phyloP scores from a whole-genome alignment of 1,284 basidiomycete species.

The Heterobasidion parviporum region DNA sequence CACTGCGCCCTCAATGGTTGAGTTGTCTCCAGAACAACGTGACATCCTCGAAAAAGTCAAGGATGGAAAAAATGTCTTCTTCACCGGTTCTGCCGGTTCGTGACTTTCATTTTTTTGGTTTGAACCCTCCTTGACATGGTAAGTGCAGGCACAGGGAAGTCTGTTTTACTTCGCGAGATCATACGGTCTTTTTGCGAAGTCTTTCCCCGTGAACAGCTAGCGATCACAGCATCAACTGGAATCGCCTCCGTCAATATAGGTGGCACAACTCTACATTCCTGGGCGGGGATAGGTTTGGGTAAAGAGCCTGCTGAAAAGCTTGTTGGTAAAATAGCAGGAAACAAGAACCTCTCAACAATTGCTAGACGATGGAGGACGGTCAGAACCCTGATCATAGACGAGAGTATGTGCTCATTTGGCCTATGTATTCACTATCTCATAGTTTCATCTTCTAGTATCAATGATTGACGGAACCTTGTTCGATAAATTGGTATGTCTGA shows the following conservation, averaged over 20 bases:
- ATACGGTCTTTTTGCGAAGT: slow-evolving; percentile 39
- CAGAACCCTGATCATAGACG: slow-evolving; percentile 61
- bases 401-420: slow-evolving; percentile 31
- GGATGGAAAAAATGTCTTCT: slow-evolving; percentile 63
- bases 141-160: slow-evolving; percentile 83
- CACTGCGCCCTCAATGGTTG: slow-evolving; percentile 3
- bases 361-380: slow-evolving; percentile 41
- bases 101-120: background rate
- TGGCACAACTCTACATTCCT: slow-evolving; percentile 90
- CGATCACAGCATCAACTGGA: slow-evolving; percentile 68
- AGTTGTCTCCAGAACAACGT: slow-evolving; percentile 46
- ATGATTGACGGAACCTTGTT: slow-evolving; percentile 54
- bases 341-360: slow-evolving; percentile 11
- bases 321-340: slow-evolving; percentile 51
- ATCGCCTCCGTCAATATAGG: slow-evolving; percentile 95
- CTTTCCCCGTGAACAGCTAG: slow-evolving; percentile 21
- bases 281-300: slow-evolving; percentile 85
- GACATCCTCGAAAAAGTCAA: slow-evolving; percentile 47
- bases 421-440: background rate
- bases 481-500: slow-evolving; percentile 50
- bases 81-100: slow-evolving; percentile 71
- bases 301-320: slow-evolving; percentile 60
- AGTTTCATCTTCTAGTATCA: slow-evolving; percentile 30
- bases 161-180: slow-evolving; percentile 86
- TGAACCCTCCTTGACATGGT: background rate